Base-by-base conservation (phyloP, 148 eudicot genomes). In the Vaccinium myrtillus region DNA sequence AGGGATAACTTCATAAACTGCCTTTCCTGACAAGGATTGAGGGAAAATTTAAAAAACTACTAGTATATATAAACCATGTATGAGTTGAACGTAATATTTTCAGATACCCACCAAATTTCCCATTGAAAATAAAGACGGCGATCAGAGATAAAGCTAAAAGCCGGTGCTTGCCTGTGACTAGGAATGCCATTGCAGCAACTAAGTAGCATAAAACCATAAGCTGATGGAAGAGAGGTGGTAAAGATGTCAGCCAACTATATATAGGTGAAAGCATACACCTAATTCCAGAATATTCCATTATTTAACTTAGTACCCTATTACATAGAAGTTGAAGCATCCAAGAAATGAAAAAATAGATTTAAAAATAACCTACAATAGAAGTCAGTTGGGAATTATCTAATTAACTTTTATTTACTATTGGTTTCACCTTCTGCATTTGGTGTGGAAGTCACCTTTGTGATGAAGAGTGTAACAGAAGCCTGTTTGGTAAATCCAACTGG, bases 151-250 rank as follows among this genome's bases (percentile, higher is more conserved):
- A 84, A 80, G 84, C 81, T 32, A 89, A 55, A 83, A 87, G 78
- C 81, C 77, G 80, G 73, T 51, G 88, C 77, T 70, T 86, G 25
- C 74, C 32, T 46, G 77, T 81, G 27, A 65, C 80, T 36, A 51
- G 43, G 80, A 30, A 81, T 30, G 90, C 89, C 91, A 91, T 90
- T 78, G 39, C n/a, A 80, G 79, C 55, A 77, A 86, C 59, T 32
- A 71, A 78, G 63, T 69, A 23, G 78, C 9, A n/a, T n/a, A 36
- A 18, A 48, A 73, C 74, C 27, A 15, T 46, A n/a, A 75, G 25
- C 56, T n/a, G 11, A 82, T 54, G 83, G 71, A 78, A 48, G 53
- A 15, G 49, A 75, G 50, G 58, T 58, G 19, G 15, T 3, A 54
- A 1, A 69, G 30, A 69, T 39, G 6, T 25, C 12, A 8, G 80